Evolutionary conservation across 1,139 yeast genomes (phyloP), one percentile per base, ranked within the genome.

Genomic region (Hemisphaericaspora subhashii): DNA sequence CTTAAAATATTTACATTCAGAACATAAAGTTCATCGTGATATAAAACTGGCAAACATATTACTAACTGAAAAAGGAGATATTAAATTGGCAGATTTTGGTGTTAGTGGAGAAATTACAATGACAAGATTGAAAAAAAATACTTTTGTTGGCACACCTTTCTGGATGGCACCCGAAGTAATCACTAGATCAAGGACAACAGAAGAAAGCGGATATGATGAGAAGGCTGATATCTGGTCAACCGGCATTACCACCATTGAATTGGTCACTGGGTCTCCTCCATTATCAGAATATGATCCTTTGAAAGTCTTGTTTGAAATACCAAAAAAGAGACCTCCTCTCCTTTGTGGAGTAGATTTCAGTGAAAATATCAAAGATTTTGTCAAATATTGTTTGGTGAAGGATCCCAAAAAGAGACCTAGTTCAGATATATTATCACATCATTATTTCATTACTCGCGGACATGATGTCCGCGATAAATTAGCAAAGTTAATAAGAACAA

Each of bases 121-220:
- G 29, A 79, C 86, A 1, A 68, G 71, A 35, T 70, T 74, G 38
- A 78, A 77, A 47, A 76, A 81, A 47, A 72, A 77, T 43, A 86
- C 95, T 0, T 83, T 86, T 68, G 95, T 86, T 25, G 96, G 96
- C 0, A 86, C 95, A 0, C 95, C 95, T 14, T 86, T 79, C 58
- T 87, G 95, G 95, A 87, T 87, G 95, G 95, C 95, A 0, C 96
- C 95, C 0, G 96, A 87, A 54, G 84, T 86, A 22, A 83, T 87
- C 18, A 55, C 65, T 3, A 62, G 76, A 40, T 64, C 27, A 17
- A 36, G 28, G 17, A 13, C 23, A 23, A 18, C 14, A 17, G 36
- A 28, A 12, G 52, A 54, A 21, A 60, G 61, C 13, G 90, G 90
- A 1, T 85, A 87, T 54, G 74, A 85, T 55, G 85, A 82, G 49